Evolutionary conservation across 2,329 filamentous ascomycete genomes (phyloP), one percentile per base, ranked within the genome.

Genomic region (Amauroascus niger): DNA sequence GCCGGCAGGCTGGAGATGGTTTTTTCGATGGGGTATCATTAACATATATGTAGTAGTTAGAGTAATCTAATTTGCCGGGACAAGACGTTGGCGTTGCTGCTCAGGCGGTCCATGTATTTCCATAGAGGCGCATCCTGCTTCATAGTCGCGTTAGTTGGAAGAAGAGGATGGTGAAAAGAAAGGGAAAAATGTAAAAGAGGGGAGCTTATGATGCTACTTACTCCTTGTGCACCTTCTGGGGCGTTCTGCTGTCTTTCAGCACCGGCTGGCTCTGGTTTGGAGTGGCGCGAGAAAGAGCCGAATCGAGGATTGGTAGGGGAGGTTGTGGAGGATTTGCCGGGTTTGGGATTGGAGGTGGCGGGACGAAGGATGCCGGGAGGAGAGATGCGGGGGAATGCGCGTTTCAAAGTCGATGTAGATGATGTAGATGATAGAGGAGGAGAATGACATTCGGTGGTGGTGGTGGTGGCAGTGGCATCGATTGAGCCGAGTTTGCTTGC

Each of bases 71-170:
- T 46, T 41, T 48, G 51, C 6, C 35, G 43, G 9, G 51, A 22
- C 13, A 35, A 48, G 6, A 53, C n/a, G 24, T 14, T 53, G 20
- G 43, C 51, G 51, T 33, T 53, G 51, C 33, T 53, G 51, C 51
- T 53, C 20, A 53, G 32, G 9, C 51, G 51, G 33, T 53, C 43
- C 51, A 53, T 53, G 35, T 53, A 53, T 41, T 48, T 53, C 32
- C 32, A 53, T 13, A 53, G 22, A 4, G 43, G 33, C 24, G 43
- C 22, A 33, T 53, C 41, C 44, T 53, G 11, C 5, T 14, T 28
- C 20, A 7, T 16, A 6, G 20, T 11, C 16, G 39, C 20, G 11
- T 52, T 35, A 52, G 40, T 20, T 13, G 16, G 13, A 6, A n/a
- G 28, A 37, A 26, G 14, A 6, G n/a, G n/a, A n/a, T n/a, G n/a